Conservation (phyloP, 352 stramenopile genomes). For the Globisporangium carolinianum region DNA sequence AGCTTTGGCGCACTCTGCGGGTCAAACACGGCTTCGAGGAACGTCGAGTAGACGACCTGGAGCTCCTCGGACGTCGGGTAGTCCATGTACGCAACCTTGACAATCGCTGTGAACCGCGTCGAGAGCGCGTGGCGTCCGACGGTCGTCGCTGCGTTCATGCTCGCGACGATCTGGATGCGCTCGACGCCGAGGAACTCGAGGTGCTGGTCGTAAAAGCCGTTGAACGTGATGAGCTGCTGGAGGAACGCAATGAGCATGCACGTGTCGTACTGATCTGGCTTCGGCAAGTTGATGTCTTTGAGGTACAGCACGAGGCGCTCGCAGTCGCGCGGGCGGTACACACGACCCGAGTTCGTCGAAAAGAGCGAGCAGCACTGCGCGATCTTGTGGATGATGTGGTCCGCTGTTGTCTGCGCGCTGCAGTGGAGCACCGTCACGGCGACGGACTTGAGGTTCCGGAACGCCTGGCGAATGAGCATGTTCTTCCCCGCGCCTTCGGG, state of each 20-base stretch:
- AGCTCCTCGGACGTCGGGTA: constrained; percentile 90
- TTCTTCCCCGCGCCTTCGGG: constrained; percentile 93
- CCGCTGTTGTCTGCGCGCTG: constrained; percentile 91
- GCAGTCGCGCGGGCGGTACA: constrained; percentile 90
- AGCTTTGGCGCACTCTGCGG: constrained; percentile 25
- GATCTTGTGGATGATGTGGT: constrained; percentile 94
- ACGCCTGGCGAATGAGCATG: constrained; percentile 91
- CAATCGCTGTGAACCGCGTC: constrained; percentile 91
- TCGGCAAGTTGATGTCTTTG: constrained; percentile 95
- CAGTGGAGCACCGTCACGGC: constrained; percentile 89
- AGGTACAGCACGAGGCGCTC: constrained; percentile 93
- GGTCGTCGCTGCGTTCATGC: constrained; percentile 92
- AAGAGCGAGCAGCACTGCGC: constrained; percentile 91
- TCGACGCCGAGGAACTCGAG: constrained; percentile 93
- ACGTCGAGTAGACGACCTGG: constrained; percentile 83
- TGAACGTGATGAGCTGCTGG: constrained; percentile 93
- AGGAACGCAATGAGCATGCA: constrained; percentile 96
- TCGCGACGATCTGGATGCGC: constrained; percentile 91
- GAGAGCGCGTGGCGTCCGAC: constrained; percentile 89
- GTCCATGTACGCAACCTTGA: constrained; percentile 91
- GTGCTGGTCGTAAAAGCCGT: constrained; percentile 94
- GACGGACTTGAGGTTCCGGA: constrained; percentile 67
- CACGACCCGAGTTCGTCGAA: constrained; percentile 83
- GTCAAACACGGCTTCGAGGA: constrained; percentile 78
- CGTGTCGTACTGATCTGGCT: constrained; percentile 93